These are phyloP conservation scores for Neurospora sp. DNA, from an alignment of 495 filamentous ascomycete genomes.

Conservation along the genomic window DNA sequence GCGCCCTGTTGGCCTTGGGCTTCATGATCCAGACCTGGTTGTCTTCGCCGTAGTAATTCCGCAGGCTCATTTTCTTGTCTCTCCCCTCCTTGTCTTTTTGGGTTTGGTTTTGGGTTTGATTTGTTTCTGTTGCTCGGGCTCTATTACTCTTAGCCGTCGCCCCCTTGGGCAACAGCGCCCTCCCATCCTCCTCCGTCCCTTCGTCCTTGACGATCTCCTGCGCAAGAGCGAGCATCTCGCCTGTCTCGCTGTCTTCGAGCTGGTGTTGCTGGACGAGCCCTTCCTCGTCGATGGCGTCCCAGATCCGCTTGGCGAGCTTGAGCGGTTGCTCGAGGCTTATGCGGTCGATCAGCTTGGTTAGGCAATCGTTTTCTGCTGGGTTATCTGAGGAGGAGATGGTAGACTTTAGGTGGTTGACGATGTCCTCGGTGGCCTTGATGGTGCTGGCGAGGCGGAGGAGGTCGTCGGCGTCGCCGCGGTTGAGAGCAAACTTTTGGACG, in stretches of 20 bases:
- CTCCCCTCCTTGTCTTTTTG: too few species aligned
- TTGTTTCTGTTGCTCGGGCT: not conserved
- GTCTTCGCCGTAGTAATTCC: conserved; percentile 41
- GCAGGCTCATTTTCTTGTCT: conserved; percentile 15
- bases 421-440: conserved; percentile 63
- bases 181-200: conserved; percentile 23
- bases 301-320: conserved; percentile 58
- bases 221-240: conserved; percentile 56
- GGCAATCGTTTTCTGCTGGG: conserved; percentile 17
- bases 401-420: conserved; percentile 37
- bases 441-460: conserved; percentile 72
- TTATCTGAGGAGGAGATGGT: not conserved
- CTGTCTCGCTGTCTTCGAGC: conserved; percentile 59
- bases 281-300: conserved; percentile 83
- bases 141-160: conserved; percentile 11
- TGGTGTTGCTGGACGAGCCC: conserved; percentile 69
- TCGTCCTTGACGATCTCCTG: conserved; percentile 54
- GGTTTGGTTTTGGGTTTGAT: too few species aligned
- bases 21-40: conserved; percentile 83
- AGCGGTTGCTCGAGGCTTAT: conserved; percentile 59
- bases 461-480: conserved; percentile 90
- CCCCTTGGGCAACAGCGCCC: conserved; percentile 30
- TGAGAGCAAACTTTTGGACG: conserved; percentile 85
- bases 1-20: conserved; percentile 50
- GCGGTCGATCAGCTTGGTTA: conserved; percentile 46